phyloP scores from a whole-genome alignment of 2,329 filamentous ascomycete species.

The Bipolaris victoriae region DNA sequence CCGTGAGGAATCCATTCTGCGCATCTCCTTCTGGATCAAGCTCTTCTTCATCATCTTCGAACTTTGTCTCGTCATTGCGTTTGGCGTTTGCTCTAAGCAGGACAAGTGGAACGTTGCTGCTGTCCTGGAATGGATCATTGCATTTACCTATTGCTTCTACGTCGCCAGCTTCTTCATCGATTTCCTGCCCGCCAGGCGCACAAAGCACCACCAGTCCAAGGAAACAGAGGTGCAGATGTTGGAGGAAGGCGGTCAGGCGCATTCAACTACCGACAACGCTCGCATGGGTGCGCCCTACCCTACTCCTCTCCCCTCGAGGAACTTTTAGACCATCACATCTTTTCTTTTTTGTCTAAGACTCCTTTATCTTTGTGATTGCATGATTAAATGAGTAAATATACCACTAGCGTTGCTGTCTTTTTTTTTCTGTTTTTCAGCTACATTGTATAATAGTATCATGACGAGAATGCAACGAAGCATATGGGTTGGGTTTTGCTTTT shows the following conservation, averaged over 20 bases:
- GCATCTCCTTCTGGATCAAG: constrained; percentile 86
- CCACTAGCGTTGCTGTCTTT: constrained; percentile 8
- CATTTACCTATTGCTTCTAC: constrained; percentile 87
- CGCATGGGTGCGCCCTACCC: constrained; percentile 27
- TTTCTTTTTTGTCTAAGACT: constrained; percentile 13
- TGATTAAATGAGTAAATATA: constrained; percentile 13
- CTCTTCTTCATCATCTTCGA: constrained; percentile 83
- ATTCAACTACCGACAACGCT: constrained; percentile 31
- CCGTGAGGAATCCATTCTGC: constrained; percentile 74
- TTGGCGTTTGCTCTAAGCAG: constrained; percentile 64
- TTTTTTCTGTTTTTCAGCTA: neutral
- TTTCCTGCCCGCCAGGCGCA: constrained; percentile 76
- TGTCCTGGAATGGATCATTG: constrained; percentile 78
- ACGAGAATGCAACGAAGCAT: constrained; percentile 3
- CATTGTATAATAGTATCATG: neutral
- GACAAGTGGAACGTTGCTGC: constrained; percentile 70
- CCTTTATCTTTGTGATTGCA: constrained; percentile 1
- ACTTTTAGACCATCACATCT: constrained; percentile 30
- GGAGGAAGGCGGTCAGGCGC: constrained; percentile 22
- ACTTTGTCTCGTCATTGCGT: constrained; percentile 73
- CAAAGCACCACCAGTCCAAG: constrained; percentile 54
- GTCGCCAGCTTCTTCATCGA: constrained; percentile 87
- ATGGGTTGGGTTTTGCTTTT: neutral
- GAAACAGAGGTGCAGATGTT: constrained; percentile 47
- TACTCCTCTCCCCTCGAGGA: constrained; percentile 33